phyloP scores from a whole-genome alignment of 169 alveolate species.

The Plasmodium sp. region DNA sequence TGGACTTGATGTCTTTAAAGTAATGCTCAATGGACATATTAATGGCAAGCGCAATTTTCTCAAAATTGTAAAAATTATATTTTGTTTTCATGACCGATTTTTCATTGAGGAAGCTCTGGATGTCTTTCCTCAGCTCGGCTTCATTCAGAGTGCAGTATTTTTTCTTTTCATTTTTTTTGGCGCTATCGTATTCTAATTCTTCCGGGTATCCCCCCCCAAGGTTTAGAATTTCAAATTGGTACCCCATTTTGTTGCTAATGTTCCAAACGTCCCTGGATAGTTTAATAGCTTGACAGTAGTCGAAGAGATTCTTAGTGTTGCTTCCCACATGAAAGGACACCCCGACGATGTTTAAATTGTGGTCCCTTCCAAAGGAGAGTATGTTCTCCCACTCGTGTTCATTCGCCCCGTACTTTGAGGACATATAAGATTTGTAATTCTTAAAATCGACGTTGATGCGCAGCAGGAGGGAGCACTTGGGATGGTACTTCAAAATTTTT shows the following conservation, averaged over 20 bases:
- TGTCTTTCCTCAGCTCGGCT: conserved; percentile 29
- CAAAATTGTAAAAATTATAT: conserved; percentile 45
- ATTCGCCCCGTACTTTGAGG: conserved; percentile 69
- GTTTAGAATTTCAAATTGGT: conserved; percentile 37
- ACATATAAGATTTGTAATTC: conserved; percentile 71
- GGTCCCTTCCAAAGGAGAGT: conserved; percentile 7
- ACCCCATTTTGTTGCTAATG: conserved; percentile 7
- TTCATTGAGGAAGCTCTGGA: conserved; percentile 20
- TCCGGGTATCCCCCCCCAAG: conserved; percentile 75
- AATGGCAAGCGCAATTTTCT: conserved; percentile 65
- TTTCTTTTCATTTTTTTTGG: conserved; percentile 24
- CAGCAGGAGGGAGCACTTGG: conserved; percentile 42
- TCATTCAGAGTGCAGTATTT: conserved; percentile 28
- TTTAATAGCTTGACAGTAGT: conserved; percentile 68
- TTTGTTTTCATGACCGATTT: conserved; percentile 16
- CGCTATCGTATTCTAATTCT: conserved; percentile 56
- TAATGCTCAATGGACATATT: conserved; percentile 66
- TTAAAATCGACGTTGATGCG: conserved; percentile 71
- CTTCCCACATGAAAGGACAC: conserved; percentile 75
- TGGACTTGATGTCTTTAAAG: conserved; percentile 26
- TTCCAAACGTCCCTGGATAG: conserved; percentile 37
- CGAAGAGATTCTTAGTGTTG: conserved; percentile 47
- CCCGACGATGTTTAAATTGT: conserved; percentile 33
- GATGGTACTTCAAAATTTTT: conserved; percentile 54
- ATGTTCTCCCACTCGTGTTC: conserved; percentile 62